These are phyloP conservation scores for Fusarium keratoplasticum DNA, from an alignment of 2,329 filamentous ascomycete genomes.

Conservation along the genomic window DNA sequence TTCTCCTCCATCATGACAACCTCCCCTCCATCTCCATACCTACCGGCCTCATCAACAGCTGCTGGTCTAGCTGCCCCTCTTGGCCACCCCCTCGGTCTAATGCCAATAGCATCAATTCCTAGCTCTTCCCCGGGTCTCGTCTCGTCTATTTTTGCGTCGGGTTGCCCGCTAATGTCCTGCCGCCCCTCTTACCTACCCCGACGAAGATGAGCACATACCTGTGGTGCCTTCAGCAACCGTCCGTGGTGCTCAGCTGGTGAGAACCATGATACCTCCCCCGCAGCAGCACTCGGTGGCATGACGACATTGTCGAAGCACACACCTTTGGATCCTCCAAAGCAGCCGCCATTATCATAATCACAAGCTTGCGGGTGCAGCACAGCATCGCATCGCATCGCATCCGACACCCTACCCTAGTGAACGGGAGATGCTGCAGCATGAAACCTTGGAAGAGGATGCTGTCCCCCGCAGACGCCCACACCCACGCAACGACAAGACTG, in stretches of 20 bases:
- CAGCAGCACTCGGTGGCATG: slow-evolving; percentile 37
- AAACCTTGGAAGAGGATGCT: slow-evolving; percentile 10
- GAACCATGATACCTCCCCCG: slow-evolving; percentile 34
- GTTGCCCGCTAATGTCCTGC: slow-evolving; percentile 23
- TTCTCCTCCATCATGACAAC: slow-evolving; percentile 35
- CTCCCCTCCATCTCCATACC: slow-evolving; percentile 1
- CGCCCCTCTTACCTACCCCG: slow-evolving; percentile 7
- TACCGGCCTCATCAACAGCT: slow-evolving; percentile 1
- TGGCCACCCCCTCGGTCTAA: neutral
- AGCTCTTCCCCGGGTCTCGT: slow-evolving; percentile 11
- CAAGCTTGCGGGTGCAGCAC: slow-evolving; percentile 5
- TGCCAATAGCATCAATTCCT: slow-evolving; percentile 1
- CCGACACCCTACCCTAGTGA: neutral
- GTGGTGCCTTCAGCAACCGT: slow-evolving; percentile 10
- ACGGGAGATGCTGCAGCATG: neutral
- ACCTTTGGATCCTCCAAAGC: slow-evolving; percentile 4
- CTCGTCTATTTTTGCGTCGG: slow-evolving; percentile 2
- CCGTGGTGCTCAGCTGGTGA: slow-evolving; percentile 1
- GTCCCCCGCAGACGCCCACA: slow-evolving; percentile 1
- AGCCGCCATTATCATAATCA: neutral
- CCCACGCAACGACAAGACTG: neutral
- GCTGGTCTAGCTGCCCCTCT: slow-evolving; percentile 13
- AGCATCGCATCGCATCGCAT: neutral
- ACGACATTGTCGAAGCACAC: slow-evolving; percentile 42
- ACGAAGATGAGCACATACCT: slow-evolving; percentile 23